A percentile compares a stretch with the other conserved stretches of the same genome.
Conservation (phyloP, 2,329 filamentous ascomycete species). For the Verticillium klebahnii region DNA sequence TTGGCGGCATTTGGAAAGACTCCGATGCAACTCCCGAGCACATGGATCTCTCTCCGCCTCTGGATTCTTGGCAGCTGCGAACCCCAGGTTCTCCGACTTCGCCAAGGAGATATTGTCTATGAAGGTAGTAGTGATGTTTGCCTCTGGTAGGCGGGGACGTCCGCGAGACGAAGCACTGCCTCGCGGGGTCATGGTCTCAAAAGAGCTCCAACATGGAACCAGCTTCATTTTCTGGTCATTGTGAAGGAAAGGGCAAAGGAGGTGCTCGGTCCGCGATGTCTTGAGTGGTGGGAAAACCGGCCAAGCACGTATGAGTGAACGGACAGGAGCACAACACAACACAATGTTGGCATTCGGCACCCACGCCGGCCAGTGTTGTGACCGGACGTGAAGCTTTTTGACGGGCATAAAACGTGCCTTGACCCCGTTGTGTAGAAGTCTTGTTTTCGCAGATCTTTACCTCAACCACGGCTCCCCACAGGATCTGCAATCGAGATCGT, state of each 20-base stretch:
- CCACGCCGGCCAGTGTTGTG: neutral
- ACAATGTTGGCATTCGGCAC: neutral
- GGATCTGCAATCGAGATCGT: neutral
- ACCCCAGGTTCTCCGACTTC: neutral
- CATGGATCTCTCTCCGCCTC: neutral
- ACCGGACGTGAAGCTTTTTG: neutral
- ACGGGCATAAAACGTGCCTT: neutral
- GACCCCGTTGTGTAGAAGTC: neutral
- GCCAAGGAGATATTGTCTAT: neutral
- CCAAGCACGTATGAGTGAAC: neutral
- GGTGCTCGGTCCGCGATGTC: neutral
- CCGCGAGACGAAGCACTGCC: neutral
- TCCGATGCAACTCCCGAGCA: neutral
- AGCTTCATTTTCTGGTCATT: neutral
- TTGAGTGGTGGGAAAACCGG: slow-evolving; percentile 2
- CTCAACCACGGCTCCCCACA: neutral
- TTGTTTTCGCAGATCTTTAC: neutral
- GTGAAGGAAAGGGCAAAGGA: neutral
- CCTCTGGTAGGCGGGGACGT: neutral
- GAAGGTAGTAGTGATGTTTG: neutral
- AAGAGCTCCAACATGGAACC: neutral
- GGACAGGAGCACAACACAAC: neutral
- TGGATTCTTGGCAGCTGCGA: neutral
- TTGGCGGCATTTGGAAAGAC: neutral
- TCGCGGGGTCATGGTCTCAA: neutral